Percentiles rank a stretch among this genome's conserved stretches.
Conservation (phyloP, 805 yeast species). For the Kluyveromyces wickerhamii region DNA sequence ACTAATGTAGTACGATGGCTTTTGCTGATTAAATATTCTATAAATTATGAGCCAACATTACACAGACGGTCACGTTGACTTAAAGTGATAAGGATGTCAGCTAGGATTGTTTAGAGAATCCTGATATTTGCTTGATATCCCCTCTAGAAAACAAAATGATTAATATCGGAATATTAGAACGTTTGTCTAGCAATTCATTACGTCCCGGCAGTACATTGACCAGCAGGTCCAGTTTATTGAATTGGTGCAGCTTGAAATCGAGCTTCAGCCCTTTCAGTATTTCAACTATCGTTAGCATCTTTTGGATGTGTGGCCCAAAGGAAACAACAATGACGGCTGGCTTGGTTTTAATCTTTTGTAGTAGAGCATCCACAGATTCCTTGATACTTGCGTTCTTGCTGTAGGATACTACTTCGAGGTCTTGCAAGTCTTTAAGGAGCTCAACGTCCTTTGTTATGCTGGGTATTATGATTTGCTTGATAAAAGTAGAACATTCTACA, state of each 20-base stretch:
- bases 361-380: constrained; percentile 13
- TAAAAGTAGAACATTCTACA: constrained; percentile 11
- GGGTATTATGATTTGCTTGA: constrained; percentile 15
- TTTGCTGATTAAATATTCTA: no score
- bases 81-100: no score
- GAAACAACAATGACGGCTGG: constrained; percentile 11
- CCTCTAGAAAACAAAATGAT: constrained; percentile 8
- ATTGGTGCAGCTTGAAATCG: constrained; percentile 11
- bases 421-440: constrained; percentile 1
- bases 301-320: constrained; percentile 24
- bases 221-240: constrained; percentile 20
- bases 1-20: no score
- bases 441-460: constrained; percentile 7
- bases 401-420: constrained; percentile 7
- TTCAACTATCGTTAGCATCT: constrained; percentile 20
- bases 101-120: constrained; percentile 12
- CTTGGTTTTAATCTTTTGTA: neutral
- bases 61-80: no score
- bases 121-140: constrained; percentile 7
- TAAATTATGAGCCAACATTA: no score
- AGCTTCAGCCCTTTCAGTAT: constrained; percentile 13
- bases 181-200: constrained; percentile 22
- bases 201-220: constrained; percentile 15
- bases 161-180: constrained; percentile 18
- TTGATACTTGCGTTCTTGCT: constrained; percentile 21